Base-by-base conservation (phyloP, 805 yeast species). In the Kodamaea lidongshanica region DNA sequence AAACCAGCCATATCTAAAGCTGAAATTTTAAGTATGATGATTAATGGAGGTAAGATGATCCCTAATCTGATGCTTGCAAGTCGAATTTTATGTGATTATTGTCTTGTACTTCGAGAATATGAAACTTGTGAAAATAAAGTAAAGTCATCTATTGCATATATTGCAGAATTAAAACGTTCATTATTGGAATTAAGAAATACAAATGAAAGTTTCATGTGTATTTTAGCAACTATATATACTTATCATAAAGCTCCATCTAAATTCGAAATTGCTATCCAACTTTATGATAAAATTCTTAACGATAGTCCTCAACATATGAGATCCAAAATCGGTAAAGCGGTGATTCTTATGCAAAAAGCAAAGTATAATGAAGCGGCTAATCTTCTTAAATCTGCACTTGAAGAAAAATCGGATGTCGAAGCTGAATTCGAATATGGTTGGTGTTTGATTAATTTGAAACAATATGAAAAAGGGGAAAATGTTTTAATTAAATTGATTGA, bases 171-270 rank as follows among this genome's bases (percentile, higher is more conserved):
- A n/a, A n/a, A n/a, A n/a, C 88, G n/a, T n/a, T n/a, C n/a, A n/a
- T n/a, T n/a, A n/a, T 57, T 69, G 6, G 48, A 54, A 7, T 60
- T 84, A 22, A 49, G 52, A 1, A 58, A 74, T 38, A 65, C 87
- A 1, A 73, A 67, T 40, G 67, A 66, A 30, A 81, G 77, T 30
- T 56, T 84, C 13, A 62, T 80, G 6, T 67, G 86, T 20, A 65
- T 73, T 14, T 62, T 84, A 32, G 97, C 92, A 0, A 71, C 77
- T 1, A 69, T 81, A 1, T 84, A 87, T 48, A 83, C 94, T 0
- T 80, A 84, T 48, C 72, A 78, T 46, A 95, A 89, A 51, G 82
- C 96, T 0, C 98, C 97, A 7, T 86, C 86, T 53, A 83, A 89
- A 54, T 85, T 74, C 46, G 65, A 72, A 2, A 65, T 78, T 15